phyloP scores from a whole-genome alignment of 2,329 filamentous ascomycete species.

The Fusarium ambrosium region DNA sequence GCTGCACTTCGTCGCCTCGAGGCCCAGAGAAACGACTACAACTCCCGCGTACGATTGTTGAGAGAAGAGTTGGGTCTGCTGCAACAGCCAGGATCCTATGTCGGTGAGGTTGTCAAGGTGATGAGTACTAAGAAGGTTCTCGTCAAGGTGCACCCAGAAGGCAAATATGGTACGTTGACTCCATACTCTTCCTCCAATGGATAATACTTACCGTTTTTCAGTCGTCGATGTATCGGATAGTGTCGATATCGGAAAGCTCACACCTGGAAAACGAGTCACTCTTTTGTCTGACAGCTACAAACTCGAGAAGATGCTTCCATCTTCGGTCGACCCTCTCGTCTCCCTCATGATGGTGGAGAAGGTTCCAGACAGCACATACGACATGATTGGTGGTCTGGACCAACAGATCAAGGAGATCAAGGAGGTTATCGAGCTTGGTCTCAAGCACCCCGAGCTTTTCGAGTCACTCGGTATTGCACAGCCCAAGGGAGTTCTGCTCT shows the following conservation, averaged over 20 bases:
- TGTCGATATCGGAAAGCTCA: constrained; percentile 96
- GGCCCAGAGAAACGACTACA: constrained; percentile 99
- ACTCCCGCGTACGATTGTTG: constrained; percentile 94
- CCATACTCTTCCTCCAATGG: not conserved
- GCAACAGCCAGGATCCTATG: constrained; percentile 97
- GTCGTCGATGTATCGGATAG: constrained; percentile 96
- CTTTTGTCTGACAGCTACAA: constrained; percentile 98
- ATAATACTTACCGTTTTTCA: constrained; percentile 53
- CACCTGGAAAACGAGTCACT: constrained; percentile 96
- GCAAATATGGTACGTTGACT: constrained; percentile 89
- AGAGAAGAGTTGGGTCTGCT: constrained; percentile 95
- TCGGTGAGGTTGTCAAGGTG: constrained; percentile 99
- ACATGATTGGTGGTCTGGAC: constrained; percentile 99
- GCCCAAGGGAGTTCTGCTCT: constrained; percentile 96
- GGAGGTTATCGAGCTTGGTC: constrained; percentile 97
- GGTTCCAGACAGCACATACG: constrained; percentile 99
- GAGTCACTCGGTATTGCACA: constrained; percentile 99
- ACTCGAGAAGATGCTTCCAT: constrained; percentile 97
- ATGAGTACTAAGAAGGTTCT: constrained; percentile 99
- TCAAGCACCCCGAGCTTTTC: constrained; percentile 98
- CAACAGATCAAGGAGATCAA: constrained; percentile 99
- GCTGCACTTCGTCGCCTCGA: constrained; percentile 94
- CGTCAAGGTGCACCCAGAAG: constrained; percentile 98
- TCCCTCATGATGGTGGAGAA: constrained; percentile 99
- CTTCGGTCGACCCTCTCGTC: constrained; percentile 96